Evolutionary conservation across 169 alveolate genomes (phyloP), one percentile per base, ranked within the genome.

Genomic region (Plasmodium gaboni): DNA sequence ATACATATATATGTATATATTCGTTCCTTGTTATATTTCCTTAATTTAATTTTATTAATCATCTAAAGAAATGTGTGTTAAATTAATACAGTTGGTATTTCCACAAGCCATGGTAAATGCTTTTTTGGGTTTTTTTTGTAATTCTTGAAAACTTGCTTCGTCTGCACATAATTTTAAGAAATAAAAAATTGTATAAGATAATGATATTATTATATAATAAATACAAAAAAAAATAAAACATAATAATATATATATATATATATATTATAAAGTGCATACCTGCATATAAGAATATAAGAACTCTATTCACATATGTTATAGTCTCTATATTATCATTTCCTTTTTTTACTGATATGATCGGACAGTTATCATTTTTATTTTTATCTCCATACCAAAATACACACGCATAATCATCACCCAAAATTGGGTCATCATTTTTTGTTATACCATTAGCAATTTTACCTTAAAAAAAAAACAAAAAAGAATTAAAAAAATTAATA

Each of bases 71-170:
- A 97, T 96, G 88, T 97, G 98, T 48, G 98, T 97, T 51, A 97
- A 91, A 88, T 95, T 95, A 67, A 97, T 93, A 57, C 98, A 97
- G 91, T 93, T 70, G n/a, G 92, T 92, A 73, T 97, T 95, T 26
- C 97, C 97, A 57, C 98, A 97, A 50, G 96, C 98, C 96, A 93
- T 97, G 17, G 94, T 85, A 65, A 97, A 96, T n/a, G 98, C 97
- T 53, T 92, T 94, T 74, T 93, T 93, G 9, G 96, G 96, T 60
- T 92, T 95, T 73, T 94, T 94, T 73, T 97, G 97, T 55, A 97
- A 73, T 74, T 95, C 96, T 80, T 94, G 93, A 91, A 95, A 97
- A 51, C 97, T 94, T 51, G 96, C 98, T 88, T 95, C 97, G 74
- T 97, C 98, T 94, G 92, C 76, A 68, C 28, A 70, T 10, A 10